Evolutionary conservation across 768 basidiomycete genomes (phyloP), one percentile per base, ranked within the genome.

Genomic region (Pholiota molesta): DNA sequence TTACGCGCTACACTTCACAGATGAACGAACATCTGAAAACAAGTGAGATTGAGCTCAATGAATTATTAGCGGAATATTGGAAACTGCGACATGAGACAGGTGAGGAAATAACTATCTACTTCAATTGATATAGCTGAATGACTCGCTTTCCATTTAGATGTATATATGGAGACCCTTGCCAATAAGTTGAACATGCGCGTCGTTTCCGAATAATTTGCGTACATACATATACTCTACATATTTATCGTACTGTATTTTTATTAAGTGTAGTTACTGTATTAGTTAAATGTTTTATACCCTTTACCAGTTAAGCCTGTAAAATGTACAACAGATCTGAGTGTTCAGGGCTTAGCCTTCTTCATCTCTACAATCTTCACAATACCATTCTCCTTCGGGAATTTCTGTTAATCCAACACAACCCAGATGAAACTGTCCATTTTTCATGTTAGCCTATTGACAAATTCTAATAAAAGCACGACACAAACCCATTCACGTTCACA

Each of bases 401-500:
- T 83, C 81, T 19, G 75, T 76, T 35, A 92, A 77, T 33, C 83
- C 86, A 3, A 87, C 85, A 68, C 91, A 93, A 16, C 73, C 81
- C 26, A 91, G 73, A 72, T 94, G 92, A 73, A 91, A 94, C 91
- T 94, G 61, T 9, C 57, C 19, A 62, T 52, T 61, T 61, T 35
- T 57, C 49, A 52, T 61, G 58, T 66, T 16, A 52, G 44, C 35
- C 52, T 54, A 33, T 44, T 54, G 0, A 37, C 17, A 13, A 52
- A n/a, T 26, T 47, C 19, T 39, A 21, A n/a, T 21, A 55, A 26
- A 55, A 55, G 51, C 11, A 8, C n/a, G 23, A 28, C 26, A 80
- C 91, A 72, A 68, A 91, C 94, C 94, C 94, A 97, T 87, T 95
- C 92, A 40, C 80, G 78, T 65, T 82, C 77, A 72, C 94, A 97